Evolutionary conservation across 148 eudicot genomes (phyloP), one percentile per base, ranked within the genome.

Genomic region (Rhododendron williamsianum): DNA sequence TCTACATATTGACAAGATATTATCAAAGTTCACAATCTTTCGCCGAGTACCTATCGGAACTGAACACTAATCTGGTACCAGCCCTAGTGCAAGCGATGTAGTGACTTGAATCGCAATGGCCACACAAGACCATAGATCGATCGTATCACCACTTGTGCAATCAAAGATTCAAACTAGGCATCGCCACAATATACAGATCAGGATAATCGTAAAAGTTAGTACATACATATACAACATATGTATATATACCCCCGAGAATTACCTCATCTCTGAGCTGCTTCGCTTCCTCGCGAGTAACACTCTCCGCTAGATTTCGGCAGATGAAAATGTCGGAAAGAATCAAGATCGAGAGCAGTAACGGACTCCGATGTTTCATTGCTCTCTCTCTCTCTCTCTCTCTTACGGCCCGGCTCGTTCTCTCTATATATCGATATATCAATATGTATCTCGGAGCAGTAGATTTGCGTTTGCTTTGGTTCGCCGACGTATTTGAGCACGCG

Each of bases 191-290:
- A 84, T 84, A 54, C 27, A 74, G 71, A 81, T 83, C 67, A 54
- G n/a, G 25, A 33, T 36, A 54, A 46, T 58, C 23, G 3, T 18
- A 76, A n/a, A 15, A 33, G n/a, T 3, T 81, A 41, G 33, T 0
- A 46, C 16, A 27, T 10, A 33, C 13, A 6, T 21, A 46, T 18
- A 54, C 21, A 18, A 52, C 21, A 19, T 25, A 10, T 30, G 15
- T 0, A 21, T 48, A 0, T 0, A 5, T 13, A 78, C 6, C 25
- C 19, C 25, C 19, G 33, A 41, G 25, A 23, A 38, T 15, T 84
- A 96, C 99, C 99, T 96, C 99, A 52, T 96, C 98, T 85, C 98
- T 90, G 80, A 95, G 97, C 77, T 83, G 91, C 85, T 89, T 91
- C 69, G 98, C 99, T 90, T 96, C 97, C 46, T 92, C 89, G 46